Conservation (phyloP, 2,329 filamentous ascomycete species). For the Penicillium sclerotiorum region DNA sequence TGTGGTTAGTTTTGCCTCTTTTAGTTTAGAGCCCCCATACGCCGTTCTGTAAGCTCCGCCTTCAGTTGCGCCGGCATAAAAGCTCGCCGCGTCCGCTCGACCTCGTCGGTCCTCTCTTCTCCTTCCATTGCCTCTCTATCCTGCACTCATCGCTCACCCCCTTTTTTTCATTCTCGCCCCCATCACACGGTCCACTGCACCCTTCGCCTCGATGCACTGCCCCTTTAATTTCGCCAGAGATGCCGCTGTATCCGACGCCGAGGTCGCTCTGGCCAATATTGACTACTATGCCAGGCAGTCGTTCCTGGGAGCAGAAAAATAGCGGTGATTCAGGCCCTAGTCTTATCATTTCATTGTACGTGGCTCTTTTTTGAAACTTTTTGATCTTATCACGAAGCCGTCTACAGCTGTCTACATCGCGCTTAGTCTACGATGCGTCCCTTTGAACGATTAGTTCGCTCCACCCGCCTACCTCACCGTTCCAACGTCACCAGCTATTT, state of each 20-base stretch:
- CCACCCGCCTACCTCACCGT: neutral
- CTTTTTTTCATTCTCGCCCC: conserved; percentile 10
- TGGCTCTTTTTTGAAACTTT: neutral
- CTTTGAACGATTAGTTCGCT: neutral
- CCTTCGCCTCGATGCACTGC: conserved; percentile 8
- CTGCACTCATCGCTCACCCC: conserved; percentile 3
- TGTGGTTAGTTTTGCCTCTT: conserved; percentile 15
- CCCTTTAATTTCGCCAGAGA: conserved; percentile 16
- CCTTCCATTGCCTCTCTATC: conserved; percentile 14
- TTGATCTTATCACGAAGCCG: conserved; percentile 3
- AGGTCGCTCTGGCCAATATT: conserved; percentile 9
- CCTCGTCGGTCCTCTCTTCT: conserved; percentile 12
- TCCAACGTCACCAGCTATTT: conserved; percentile 5
- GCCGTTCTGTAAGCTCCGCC: conserved; percentile 9
- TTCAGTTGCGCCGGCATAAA: conserved; percentile 5
- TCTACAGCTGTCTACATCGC: too few relatives aligned
- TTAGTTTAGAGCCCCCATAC: too few relatives aligned
- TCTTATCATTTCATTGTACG: conserved; percentile 1
- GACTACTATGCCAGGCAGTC: conserved; percentile 2
- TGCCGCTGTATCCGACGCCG: conserved; percentile 8
- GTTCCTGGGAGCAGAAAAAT: conserved; percentile 3
- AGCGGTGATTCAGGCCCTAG: conserved; percentile 3
- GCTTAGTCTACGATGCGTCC: neutral
- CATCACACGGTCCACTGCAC: conserved; percentile 1
- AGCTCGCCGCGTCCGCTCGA: conserved; percentile 1